These are phyloP conservation scores for Eucalyptus albens DNA, from an alignment of 345 rosid species.

Conservation along the genomic window DNA sequence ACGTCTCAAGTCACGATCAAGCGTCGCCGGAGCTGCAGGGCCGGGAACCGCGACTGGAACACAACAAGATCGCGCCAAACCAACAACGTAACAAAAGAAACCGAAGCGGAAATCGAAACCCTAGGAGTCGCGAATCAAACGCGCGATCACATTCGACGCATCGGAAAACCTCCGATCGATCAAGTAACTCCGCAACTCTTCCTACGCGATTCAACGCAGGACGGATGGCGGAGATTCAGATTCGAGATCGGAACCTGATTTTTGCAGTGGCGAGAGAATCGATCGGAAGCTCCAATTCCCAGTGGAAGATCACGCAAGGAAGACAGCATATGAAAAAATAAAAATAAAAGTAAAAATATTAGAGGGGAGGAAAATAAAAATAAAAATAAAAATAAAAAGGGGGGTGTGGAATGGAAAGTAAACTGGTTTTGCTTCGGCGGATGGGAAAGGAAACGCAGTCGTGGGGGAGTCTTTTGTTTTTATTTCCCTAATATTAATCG, in stretches of 20 bases:
- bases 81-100: not conserved
- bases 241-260: not conserved
- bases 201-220: not conserved
- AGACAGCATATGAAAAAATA: not conserved
- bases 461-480: not conserved
- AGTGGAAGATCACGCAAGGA: not conserved
- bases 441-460: not conserved
- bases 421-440: constrained; percentile 6
- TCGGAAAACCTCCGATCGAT: not conserved
- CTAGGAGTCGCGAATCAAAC: not conserved
- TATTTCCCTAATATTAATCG: not conserved
- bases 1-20: not conserved
- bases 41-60: not conserved
- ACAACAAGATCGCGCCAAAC: not conserved
- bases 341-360: not conserved
- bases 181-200: not conserved
- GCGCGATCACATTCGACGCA: not conserved
- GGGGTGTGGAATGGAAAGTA: not conserved
- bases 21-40: not conserved
- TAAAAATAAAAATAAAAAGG: not conserved
- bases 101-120: not conserved
- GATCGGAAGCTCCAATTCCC: not conserved
- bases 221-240: not conserved
- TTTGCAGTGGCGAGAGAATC: not conserved
- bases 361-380: not conserved